These are phyloP conservation scores for Trichoderma semiorbis DNA, from an alignment of 2,329 filamentous ascomycete genomes.

Conservation along the genomic window DNA sequence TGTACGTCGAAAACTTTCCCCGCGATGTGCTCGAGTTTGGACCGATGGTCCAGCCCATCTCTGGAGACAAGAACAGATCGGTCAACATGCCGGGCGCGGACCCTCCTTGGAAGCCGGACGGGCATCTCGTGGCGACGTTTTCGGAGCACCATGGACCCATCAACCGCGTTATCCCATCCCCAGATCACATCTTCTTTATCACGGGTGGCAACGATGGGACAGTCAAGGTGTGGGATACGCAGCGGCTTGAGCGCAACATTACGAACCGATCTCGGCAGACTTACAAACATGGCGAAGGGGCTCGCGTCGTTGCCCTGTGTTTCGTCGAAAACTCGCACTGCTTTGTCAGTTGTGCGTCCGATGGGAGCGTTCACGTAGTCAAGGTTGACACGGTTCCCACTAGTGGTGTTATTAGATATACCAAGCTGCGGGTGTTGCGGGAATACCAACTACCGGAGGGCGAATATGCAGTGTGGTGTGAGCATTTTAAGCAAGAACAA, in stretches of 20 bases:
- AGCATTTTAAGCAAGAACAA: conserved; percentile 82
- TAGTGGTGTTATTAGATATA: conserved; percentile 64
- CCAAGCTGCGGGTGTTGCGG: conserved; percentile 70
- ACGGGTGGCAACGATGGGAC: conserved; percentile 89
- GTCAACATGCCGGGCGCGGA: conserved; percentile 45
- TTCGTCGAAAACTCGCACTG: conserved; percentile 94
- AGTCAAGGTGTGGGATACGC: conserved; percentile 91
- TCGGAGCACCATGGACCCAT: conserved; percentile 81
- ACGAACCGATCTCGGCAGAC: conserved; percentile 83
- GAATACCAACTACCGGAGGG: conserved; percentile 72
- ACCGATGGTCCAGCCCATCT: conserved; percentile 70
- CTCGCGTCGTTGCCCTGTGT: conserved; percentile 75
- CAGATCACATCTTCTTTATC: conserved; percentile 92
- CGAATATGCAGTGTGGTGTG: conserved; percentile 84
- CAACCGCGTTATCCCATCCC: conserved; percentile 76
- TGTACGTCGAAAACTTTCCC: conserved; percentile 72
- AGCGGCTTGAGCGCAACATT: conserved; percentile 84
- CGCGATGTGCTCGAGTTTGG: conserved; percentile 70
- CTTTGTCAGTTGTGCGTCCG: conserved; percentile 84
- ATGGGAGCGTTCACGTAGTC: conserved; percentile 87
- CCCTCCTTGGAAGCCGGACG: conserved; percentile 73
- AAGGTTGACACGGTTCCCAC: conserved; percentile 61
- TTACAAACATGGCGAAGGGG: conserved; percentile 68
- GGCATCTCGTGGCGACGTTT: conserved; percentile 81
- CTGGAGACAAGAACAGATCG: conserved; percentile 50